These are phyloP conservation scores for Pisolithus sp. DNA, from an alignment of 768 basidiomycete genomes.

Conservation along the genomic window DNA sequence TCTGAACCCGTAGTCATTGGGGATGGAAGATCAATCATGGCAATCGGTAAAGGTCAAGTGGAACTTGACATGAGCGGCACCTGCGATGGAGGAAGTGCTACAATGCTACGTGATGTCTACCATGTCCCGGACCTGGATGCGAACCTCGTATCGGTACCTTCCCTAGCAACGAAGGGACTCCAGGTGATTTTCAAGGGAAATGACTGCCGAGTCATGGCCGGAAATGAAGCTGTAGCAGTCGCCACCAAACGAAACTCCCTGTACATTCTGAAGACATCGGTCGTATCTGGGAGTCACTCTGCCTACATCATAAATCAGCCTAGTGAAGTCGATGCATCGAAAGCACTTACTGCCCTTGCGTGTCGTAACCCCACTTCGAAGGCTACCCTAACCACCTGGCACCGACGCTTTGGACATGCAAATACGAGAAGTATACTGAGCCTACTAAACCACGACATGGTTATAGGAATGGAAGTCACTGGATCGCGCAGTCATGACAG, in stretches of 20 bases:
- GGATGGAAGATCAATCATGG: background rate
- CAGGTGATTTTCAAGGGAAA: background rate
- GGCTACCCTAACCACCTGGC: no score
- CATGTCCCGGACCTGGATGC: constrained; percentile 15
- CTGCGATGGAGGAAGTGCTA: background rate
- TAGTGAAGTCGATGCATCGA: no score
- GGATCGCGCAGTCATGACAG: background rate
- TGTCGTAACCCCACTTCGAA: no score
- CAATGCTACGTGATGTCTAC: constrained; percentile 8
- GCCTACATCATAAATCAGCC: background rate
- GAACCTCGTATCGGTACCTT: constrained; percentile 14
- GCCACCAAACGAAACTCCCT: no score
- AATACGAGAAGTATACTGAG: background rate
- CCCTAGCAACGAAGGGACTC: background rate
- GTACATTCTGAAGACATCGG: background rate
- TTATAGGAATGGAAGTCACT: background rate
- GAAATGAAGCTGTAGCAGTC: no score
- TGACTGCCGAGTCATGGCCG: no score
- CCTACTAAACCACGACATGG: background rate
- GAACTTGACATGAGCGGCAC: no score
- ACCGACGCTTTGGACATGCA: no score
- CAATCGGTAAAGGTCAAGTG: background rate
- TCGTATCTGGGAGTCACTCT: background rate
- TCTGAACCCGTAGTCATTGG: background rate
- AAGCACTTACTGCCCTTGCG: no score